A percentile compares a stretch with the other conserved stretches of the same genome.
These are phyloP conservation scores for Spinellus fusiger DNA, from an alignment of 192 early-diverging fungal species.

Conservation along the genomic window DNA sequence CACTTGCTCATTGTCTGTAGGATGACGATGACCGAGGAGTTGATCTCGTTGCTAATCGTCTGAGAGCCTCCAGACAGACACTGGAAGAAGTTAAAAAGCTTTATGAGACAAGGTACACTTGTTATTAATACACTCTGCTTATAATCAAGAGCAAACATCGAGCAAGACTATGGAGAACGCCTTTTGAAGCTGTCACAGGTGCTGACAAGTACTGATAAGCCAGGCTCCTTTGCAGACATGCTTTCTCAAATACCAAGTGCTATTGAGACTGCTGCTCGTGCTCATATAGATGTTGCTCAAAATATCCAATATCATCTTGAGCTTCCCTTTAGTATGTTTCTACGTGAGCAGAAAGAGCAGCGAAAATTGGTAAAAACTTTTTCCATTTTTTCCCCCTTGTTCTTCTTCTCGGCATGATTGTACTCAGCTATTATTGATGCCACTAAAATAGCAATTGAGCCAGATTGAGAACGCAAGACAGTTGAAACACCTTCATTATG, in stretches of 20 bases:
- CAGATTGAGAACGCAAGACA: slow-evolving; percentile 14
- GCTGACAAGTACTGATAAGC: slow-evolving; percentile 13
- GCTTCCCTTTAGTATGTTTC: slow-evolving; percentile 50
- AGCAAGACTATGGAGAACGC: slow-evolving; percentile 68
- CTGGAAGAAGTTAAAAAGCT: too few relatives aligned
- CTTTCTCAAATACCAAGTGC: slow-evolving; percentile 53
- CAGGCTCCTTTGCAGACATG: slow-evolving; percentile 49
- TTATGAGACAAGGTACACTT: too few relatives aligned
- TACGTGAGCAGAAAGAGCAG: slow-evolving; percentile 55
- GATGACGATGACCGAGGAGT: too few relatives aligned
- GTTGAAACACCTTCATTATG: slow-evolving; percentile 9
- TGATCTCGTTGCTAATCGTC: too few relatives aligned
- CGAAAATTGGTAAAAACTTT: slow-evolving; percentile 40
- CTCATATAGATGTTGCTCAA: slow-evolving; percentile 61
- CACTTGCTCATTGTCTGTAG: too few relatives aligned
- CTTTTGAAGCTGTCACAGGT: slow-evolving; percentile 37
- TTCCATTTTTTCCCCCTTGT: neutral
- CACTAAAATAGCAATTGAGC: slow-evolving; percentile 2
- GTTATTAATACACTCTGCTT: too few relatives aligned
- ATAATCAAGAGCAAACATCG: slow-evolving; percentile 63
- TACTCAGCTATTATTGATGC: neutral
- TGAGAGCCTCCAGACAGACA: too few relatives aligned
- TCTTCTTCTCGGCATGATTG: neutral
- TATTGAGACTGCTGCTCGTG: slow-evolving; percentile 56
- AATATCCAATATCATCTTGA: slow-evolving; percentile 63